Percentiles rank a stretch among this genome's conserved stretches.
These are phyloP conservation scores for Pyropia yezoensis DNA, from an alignment of 23 red algal genomes.

Conservation along the genomic window DNA sequence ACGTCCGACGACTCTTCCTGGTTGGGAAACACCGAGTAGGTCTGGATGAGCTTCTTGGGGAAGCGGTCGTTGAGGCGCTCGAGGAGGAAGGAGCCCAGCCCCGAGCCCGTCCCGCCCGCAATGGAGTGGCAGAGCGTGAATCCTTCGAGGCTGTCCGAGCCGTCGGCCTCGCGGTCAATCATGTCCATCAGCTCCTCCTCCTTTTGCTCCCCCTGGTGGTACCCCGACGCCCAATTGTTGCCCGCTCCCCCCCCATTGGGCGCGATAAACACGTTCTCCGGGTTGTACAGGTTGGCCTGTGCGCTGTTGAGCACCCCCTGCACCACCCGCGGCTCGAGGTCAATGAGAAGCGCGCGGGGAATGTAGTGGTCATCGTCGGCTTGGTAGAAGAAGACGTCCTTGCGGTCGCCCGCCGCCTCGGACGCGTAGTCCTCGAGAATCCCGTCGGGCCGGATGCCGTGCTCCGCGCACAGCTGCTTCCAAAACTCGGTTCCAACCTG, in stretches of 20 bases:
- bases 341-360: slow-evolving; percentile 89
- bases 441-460: slow-evolving; percentile 87
- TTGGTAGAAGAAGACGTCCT: slow-evolving; percentile 99
- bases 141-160: slow-evolving; percentile 86
- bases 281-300: slow-evolving; percentile 84
- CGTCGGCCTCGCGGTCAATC: slow-evolving; percentile 96
- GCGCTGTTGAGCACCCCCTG: slow-evolving; percentile 38
- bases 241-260: slow-evolving; percentile 84
- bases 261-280: slow-evolving; percentile 90
- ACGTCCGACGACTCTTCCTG: slow-evolving; percentile 90
- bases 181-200: slow-evolving; percentile 99
- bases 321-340: slow-evolving; percentile 96
- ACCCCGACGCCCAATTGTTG: slow-evolving; percentile 97
- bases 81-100: slow-evolving; percentile 83
- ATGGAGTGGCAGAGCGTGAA: slow-evolving; percentile 89
- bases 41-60: slow-evolving; percentile 96
- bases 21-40: slow-evolving; percentile 98
- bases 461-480: slow-evolving; percentile 96
- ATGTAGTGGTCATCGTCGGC: slow-evolving; percentile 95
- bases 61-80: slow-evolving; percentile 88
- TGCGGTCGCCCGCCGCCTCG: slow-evolving; percentile 69
- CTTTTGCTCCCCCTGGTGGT: slow-evolving; percentile 79
- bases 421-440: slow-evolving; percentile 59
- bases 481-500: slow-evolving; percentile 98
- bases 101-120: slow-evolving; percentile 92